Conservation (phyloP, 495 filamentous ascomycete genomes). For the Articulospora tetracladia region DNA sequence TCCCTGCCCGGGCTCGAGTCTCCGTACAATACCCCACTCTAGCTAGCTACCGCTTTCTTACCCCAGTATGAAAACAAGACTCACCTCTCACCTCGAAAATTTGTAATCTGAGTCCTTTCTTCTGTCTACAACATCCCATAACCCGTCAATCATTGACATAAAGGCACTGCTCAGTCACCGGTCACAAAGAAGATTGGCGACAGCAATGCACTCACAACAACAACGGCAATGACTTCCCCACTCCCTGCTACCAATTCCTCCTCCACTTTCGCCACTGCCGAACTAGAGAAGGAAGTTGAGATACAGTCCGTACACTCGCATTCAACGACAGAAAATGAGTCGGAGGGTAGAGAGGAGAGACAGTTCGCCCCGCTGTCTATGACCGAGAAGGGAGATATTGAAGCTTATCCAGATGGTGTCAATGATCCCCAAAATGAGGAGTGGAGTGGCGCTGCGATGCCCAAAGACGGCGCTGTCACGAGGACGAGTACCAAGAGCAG, state of each 20-base stretch:
- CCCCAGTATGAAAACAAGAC: not conserved
- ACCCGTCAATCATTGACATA: too few species aligned
- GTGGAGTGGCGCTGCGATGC: not conserved
- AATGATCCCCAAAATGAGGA: constrained; percentile 5
- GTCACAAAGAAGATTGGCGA: too few species aligned
- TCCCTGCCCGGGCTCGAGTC: not conserved
- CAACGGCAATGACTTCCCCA: not conserved
- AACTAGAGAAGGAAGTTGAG: not conserved
- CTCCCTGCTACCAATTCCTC: not conserved
- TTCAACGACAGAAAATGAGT: not conserved
- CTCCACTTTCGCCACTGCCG: not conserved
- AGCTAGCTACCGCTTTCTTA: not conserved
- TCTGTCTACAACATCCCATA: too few species aligned
- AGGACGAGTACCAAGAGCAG: constrained; percentile 36
- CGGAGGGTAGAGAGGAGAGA: not conserved
- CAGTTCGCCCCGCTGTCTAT: not conserved
- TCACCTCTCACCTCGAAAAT: not conserved
- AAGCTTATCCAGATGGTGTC: not conserved
- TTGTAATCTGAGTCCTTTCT: not conserved
- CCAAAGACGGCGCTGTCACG: constrained; percentile 20
- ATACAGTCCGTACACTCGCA: not conserved
- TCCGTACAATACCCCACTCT: not conserved
- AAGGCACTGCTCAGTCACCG: too few species aligned
- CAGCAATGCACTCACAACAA: not conserved
- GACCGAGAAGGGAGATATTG: not conserved